These are phyloP conservation scores for Gnomoniopsis smithogilvyi DNA, from an alignment of 2,329 filamentous ascomycete species.

Conservation along the genomic window DNA sequence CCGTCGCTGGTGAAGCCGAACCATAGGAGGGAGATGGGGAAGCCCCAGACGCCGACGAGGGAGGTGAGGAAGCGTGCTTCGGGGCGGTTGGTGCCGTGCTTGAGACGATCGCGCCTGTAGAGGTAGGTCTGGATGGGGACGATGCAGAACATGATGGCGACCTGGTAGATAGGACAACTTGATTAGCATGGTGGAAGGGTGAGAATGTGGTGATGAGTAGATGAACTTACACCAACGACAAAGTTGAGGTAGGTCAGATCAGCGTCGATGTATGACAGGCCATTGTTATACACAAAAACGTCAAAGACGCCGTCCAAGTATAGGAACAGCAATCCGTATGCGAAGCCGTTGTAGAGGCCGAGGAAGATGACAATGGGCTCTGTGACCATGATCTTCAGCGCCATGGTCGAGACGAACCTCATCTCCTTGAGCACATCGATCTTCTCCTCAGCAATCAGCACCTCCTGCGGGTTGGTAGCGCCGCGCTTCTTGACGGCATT, in stretches of 20 bases:
- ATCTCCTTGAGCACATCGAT: conserved; percentile 35
- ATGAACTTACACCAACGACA: conserved; percentile 33
- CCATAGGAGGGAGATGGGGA: conserved; percentile 38
- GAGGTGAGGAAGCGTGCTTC: conserved; percentile 39
- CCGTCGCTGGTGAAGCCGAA: conserved; percentile 40
- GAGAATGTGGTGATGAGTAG: background rate
- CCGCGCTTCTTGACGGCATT: conserved; percentile 30
- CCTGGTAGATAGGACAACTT: background rate
- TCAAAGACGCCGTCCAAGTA: conserved; percentile 41
- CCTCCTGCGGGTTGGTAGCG: too few relatives aligned
- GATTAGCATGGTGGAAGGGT: background rate
- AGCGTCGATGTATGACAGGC: conserved; percentile 35
- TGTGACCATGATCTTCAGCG: conserved; percentile 38
- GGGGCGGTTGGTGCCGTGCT: conserved; percentile 32
- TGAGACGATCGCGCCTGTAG: conserved; percentile 33
- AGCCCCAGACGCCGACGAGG: conserved; percentile 38
- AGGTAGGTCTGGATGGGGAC: conserved; percentile 39
- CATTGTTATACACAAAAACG: conserved; percentile 39
- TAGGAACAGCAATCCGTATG: conserved; percentile 38
- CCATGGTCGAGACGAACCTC: conserved; percentile 38
- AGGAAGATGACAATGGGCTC: conserved; percentile 38
- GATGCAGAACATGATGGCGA: conserved; percentile 35
- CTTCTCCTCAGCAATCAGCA: conserved; percentile 29
- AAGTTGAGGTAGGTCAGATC: conserved; percentile 40
- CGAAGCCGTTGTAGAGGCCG: conserved; percentile 39